Evolutionary conservation across 768 basidiomycete genomes (phyloP), one percentile per base, ranked within the genome.

Genomic region (Naganishia vishniacii): DNA sequence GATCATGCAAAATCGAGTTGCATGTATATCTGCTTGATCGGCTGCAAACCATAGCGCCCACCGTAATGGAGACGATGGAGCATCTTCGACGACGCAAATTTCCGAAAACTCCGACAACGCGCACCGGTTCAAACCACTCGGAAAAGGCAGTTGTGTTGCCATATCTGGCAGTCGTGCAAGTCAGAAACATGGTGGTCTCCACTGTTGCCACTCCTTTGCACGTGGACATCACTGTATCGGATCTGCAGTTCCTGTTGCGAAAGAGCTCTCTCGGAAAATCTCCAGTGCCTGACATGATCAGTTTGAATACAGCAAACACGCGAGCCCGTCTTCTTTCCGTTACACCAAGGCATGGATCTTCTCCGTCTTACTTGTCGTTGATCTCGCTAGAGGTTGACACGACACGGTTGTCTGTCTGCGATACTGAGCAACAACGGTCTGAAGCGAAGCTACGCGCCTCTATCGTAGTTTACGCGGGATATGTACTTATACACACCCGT

Each of bases 1-100:
- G n/a, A 16, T 20, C 34, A 34, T 56, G 53, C 37, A 56, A 56
- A 20, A 56, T 56, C 20, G 20, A 37, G 12, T 23, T 37, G 12
- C 53, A 56, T 18, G 23, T 56, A 25, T 56, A 56, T 41, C 23
- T 56, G 20, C 32, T 56, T n/a, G 53, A 56, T n/a, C 32, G 53
- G 20, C 53, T 56, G 23, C 53, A 56, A 18, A n/a, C 37, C 32
- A 20, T 56, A 13, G 53, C 53, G 26, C 53, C 53, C 1, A 56
- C 53, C 18, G 4, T 56, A 7, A 34, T 56, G 20, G 34, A 37
- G 7, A 40, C 53, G 8, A 40, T 2, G 9, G 26, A 37, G 34
- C 20, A n/a, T 1, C 13, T 56, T 3, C 53, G 37, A 20, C 5
- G 20, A 20, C n/a, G 32, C 29, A 13, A 2, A 23, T 12, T 7